Base-by-base conservation (phyloP, 1,284 basidiomycete genomes). In the Microbotryomycetes sp. region DNA sequence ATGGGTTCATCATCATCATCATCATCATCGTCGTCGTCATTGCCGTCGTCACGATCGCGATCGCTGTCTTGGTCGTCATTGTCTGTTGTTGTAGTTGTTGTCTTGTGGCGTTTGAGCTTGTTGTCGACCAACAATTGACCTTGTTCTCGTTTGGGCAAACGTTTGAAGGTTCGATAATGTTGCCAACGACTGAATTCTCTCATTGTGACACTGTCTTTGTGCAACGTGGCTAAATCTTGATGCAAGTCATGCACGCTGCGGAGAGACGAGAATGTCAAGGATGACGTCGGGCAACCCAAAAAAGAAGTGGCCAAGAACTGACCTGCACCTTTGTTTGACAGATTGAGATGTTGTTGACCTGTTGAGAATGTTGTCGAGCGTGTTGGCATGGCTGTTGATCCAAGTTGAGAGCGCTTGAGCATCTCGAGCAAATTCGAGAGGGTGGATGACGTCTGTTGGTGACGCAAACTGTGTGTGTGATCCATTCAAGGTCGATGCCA, bases 241-340 rank as follows among this genome's bases (percentile, higher is more conserved):
- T 30, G n/a, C 46, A 56, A 29, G n/a, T 30, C 46, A 26, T 28
- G 16, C 28, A 56, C 54, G 45, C 54, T 56, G 6, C 16, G 22
- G 6, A n/a, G n/a, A n/a, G n/a, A n/a, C n/a, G n/a, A n/a, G n/a
- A n/a, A n/a, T n/a, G n/a, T n/a, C n/a, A n/a, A n/a, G n/a, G n/a
- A n/a, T n/a, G n/a, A n/a, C n/a, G n/a, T n/a, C n/a, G n/a, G n/a
- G n/a, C n/a, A n/a, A n/a, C n/a, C n/a, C n/a, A n/a, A n/a, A n/a
- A 25, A 9, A 26, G 7, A 22, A 2, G 6, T 19, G 12, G 15
- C 9, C 6, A 9, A 12, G 3, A 25, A 36, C 56, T 19, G n/a
- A 58, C 56, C 56, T 58, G 49, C 56, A 58, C 23, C 56, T 49
- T 16, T 14, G 22, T 7, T 26, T 19, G 4, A 51, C 32, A 48